phyloP scores from a whole-genome alignment of 2,329 filamentous ascomycete species.

The Chrysoporthe puriensis region DNA sequence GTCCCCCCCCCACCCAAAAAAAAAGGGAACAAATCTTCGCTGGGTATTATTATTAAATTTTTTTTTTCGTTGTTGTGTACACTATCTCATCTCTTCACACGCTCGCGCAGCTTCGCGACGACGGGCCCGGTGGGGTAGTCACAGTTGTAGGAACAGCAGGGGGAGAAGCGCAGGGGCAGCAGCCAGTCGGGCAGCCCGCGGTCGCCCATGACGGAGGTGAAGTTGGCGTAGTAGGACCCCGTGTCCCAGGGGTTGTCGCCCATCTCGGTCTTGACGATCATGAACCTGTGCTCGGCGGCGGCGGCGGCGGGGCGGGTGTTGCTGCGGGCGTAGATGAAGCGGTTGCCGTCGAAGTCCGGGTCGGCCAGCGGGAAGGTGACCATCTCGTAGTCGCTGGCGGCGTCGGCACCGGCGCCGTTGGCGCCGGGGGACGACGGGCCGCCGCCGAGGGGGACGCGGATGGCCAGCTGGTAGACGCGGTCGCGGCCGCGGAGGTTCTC shows the following conservation, averaged over 20 bases:
- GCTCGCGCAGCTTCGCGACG: conserved; percentile 21
- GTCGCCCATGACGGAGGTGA: conserved; percentile 78
- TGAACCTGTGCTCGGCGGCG: conserved; percentile 55
- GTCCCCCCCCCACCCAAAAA: no score
- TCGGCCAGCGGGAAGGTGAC: conserved; percentile 62
- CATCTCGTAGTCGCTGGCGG: conserved; percentile 45
- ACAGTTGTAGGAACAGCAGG: conserved; percentile 52
- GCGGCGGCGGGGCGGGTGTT: conserved; percentile 23
- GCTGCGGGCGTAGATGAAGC: conserved; percentile 32
- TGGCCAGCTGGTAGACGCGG: conserved; percentile 73
- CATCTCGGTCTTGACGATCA: conserved; percentile 72
- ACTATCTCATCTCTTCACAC: conserved; percentile 20
- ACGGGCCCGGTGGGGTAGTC: conserved; percentile 24
- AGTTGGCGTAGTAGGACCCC: conserved; percentile 68
- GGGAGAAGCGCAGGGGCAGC: conserved; percentile 74
- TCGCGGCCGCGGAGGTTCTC: conserved; percentile 69
- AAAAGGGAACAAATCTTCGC: no score
- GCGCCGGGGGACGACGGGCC: not conserved
- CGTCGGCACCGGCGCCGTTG: not conserved
- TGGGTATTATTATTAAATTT: no score
- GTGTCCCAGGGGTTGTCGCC: conserved; percentile 88
- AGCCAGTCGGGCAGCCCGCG: conserved; percentile 72
- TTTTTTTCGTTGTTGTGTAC: not conserved
- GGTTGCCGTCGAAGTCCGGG: conserved; percentile 28
- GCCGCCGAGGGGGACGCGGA: conserved; percentile 62